phyloP scores from a whole-genome alignment of 352 stramenopile genomes.

The Phytophthora cajani region DNA sequence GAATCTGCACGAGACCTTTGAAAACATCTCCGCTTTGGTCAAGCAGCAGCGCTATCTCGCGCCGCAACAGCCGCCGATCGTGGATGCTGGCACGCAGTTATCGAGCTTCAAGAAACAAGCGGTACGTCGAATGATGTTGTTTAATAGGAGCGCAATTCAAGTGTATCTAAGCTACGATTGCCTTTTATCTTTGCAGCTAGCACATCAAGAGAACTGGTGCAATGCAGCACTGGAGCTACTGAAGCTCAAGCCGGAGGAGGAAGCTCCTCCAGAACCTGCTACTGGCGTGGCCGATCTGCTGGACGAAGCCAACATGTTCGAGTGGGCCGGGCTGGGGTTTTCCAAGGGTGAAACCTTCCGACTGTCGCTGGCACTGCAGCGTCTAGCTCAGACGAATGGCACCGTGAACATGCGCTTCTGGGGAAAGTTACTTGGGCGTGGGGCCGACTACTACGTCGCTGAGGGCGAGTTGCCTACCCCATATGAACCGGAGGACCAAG shows the following conservation, averaged over 20 bases:
- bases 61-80: slow-evolving; percentile 39
- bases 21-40: slow-evolving; percentile 85
- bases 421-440: slow-evolving; percentile 84
- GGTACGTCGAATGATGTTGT: slow-evolving; percentile 38
- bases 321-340: slow-evolving; percentile 81
- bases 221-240: slow-evolving; percentile 68
- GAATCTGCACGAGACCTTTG: slow-evolving; percentile 87
- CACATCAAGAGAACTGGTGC: slow-evolving; percentile 68
- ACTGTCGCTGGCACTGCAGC: slow-evolving; percentile 66
- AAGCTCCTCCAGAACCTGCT: slow-evolving; percentile 46
- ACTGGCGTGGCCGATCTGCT: slow-evolving; percentile 66
- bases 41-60: slow-evolving; percentile 80
- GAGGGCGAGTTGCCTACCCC: slow-evolving; percentile 68
- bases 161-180: background rate
- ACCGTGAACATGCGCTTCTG: slow-evolving; percentile 87
- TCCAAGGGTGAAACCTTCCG: slow-evolving; percentile 79
- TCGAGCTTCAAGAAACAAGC: slow-evolving; percentile 60
- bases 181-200: slow-evolving; percentile 40
- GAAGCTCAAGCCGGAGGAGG: slow-evolving; percentile 58
- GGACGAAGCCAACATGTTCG: slow-evolving; percentile 86
- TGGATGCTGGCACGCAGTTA: slow-evolving; percentile 27
- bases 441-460: slow-evolving; percentile 84
- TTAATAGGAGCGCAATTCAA: background rate
- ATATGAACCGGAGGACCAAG: slow-evolving; percentile 68
- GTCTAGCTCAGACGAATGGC: slow-evolving; percentile 57